Base-by-base conservation (phyloP, 192 early-diverging fungal species). In the Spizellomyces punctatus region DNA sequence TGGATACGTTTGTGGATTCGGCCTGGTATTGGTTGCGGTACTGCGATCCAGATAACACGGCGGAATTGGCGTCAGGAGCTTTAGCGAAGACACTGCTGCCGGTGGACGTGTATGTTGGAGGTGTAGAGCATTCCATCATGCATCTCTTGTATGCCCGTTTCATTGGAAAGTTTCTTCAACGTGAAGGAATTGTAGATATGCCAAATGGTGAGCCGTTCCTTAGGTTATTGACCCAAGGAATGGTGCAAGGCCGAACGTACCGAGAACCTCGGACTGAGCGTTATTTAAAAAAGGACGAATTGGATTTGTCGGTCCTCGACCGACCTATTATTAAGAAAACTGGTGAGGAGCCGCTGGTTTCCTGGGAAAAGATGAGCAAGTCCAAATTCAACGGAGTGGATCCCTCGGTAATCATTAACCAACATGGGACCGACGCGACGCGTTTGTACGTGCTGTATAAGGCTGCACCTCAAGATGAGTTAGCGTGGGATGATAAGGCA, bases 1-100 rank as follows among this genome's bases (percentile, higher is more conserved):
- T 98, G 89, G 96, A 98, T 72, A 98, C 96, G 5, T 98, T 98
- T 86, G 91, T 98, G 8, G 96, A 98, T 72, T 96, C 94, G 5
- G 92, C 96, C 0, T 98, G 95, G 95, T 98, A 98, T 70, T 98
- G 91, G 84, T 79, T 98, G 74, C 83, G 96, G 56, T 95, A 85
- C 69, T 70, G 88, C 0, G 95, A 96, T 70, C 82, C 94, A 2
- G 75, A 90, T 12, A 96, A 56, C 44, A 17, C 55, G 4, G 49
- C 46, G n/a, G 55, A 19, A 6, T 66, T 82, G 27, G 70, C 61
- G 17, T 66, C 69, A 36, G 72, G 71, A 5, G 10, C 19, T 6
- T 12, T 59, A 42, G 41, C 75, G 4, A 52, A 19, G 72, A 41
- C 86, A 85, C 10, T 93, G 46, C 86, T 94, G 67, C 96, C 96